Base-by-base conservation (phyloP, 306 rosid species). In the Malus orientalis region DNA sequence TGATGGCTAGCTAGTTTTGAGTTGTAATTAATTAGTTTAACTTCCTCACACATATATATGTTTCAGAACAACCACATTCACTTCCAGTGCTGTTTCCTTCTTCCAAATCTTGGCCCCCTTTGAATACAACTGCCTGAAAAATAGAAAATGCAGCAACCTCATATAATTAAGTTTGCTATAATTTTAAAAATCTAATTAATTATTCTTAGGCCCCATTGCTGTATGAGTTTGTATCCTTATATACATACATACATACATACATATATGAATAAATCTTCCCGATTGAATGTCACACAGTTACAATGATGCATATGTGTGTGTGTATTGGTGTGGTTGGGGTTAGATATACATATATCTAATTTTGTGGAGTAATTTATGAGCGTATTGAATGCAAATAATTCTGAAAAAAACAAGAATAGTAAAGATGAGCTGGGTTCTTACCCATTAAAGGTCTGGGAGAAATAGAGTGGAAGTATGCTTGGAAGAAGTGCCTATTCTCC, bases 401-500 rank as follows among this genome's bases (percentile, higher is more conserved):
- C n/a, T 33, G 14, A 19, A 38, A 65, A 65, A 19, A 36, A 18
- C 3, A 64, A 66, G 6, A 7, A 36, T 36, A 66, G 70, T 66
- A 36, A 11, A 36, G 70, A 57, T 72, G 23, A 68, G 67, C 38
- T 69, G 55, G 68, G 63, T 61, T 64, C 87, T 80, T 91, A 93
- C 91, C 80, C 62, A 62, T 44, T 58, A 74, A 70, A 57, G 89
- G 84, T 66, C 85, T 85, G 7, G 84, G 89, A 76, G 85, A 40
- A 53, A 85, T 78, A 55, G 88, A 71, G 59, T 90, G 88, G 76
- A 83, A 86, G 74, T 92, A 95, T 76, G 95, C 87, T 57, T 84
- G 85, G 70, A 95, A 95, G 87, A 95, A 92, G 80, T 90, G 85
- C 64, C 69, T 79, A 74, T 95, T 92, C 87, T 95, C 98, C 81